Evolutionary conservation across 441 rosid species (phyloP), one percentile per base, ranked within the genome.

Genomic region (Bocquillonia castaneifolia): DNA sequence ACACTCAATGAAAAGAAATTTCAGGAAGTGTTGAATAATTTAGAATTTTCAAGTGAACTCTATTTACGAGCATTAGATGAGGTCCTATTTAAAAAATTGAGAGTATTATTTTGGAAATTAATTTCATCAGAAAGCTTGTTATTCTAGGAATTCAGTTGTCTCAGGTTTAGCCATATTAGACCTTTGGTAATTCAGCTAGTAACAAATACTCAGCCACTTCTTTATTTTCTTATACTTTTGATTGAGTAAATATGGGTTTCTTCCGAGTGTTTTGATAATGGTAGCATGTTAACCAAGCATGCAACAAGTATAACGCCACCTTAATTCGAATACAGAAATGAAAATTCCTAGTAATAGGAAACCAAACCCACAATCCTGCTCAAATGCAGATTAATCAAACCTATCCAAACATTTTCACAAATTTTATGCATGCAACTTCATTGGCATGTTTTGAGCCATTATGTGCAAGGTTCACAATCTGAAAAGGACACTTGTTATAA

Each of bases 291-390:
- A 34, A 7, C 37, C 37, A 34, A 34, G 37, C 7, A 7, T 4
- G 47, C 4, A 6, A n/a, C n/a, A n/a, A n/a, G n/a, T n/a, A n/a
- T n/a, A n/a, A n/a, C n/a, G n/a, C n/a, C n/a, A n/a, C n/a, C 13
- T 47, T 44, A 10, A 29, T 10, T 34, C 18, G 51, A 15, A 32
- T 45, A 6, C 10, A 51, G 31, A 39, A 52, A 28, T 9, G 0
- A 53, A 12, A 65, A 37, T 65, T 36, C 69, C 37, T 36, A 36
- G 2, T 60, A 60, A 40, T 25, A 18, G 25, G 13, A 50, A 64
- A 14, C 58, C 68, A 13, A 50, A 50, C 58, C 26, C 25, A 22
- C 44, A 8, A 45, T 1, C 44, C 3, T 63, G 26, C 23, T 45
- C 55, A 29, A 1, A 45, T 17, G 36, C 50, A 61, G 26, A 63